Percentiles rank a stretch among this genome's conserved stretches.
Evolutionary conservation across 1,139 yeast genomes (phyloP).

Genomic region (Debaryomyces nepalensis): DNA sequence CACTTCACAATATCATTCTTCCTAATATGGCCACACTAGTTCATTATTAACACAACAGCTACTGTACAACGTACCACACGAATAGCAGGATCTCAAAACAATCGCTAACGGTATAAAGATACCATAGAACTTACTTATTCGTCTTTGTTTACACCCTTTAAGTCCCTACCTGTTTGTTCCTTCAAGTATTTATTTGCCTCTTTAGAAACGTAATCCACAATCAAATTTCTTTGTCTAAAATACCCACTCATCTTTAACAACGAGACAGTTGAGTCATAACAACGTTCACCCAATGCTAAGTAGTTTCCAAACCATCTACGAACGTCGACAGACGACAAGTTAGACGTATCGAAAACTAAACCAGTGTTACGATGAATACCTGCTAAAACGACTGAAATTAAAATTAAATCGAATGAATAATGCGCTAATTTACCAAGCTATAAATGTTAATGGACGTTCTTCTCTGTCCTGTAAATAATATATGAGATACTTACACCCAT

Average conservation of each 20-base stretch:
- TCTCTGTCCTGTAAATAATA: not conserved
- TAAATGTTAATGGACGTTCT: conserved; percentile 12
- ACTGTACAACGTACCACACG: too few relatives aligned
- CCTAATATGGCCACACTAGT: too few relatives aligned
- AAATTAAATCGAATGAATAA: conserved; percentile 60
- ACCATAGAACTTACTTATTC: too few relatives aligned
- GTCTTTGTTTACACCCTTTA: conserved; percentile 27
- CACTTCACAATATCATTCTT: too few relatives aligned
- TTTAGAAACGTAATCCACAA: conserved; percentile 40
- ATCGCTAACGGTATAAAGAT: too few relatives aligned
- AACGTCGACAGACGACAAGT: conserved; percentile 55
- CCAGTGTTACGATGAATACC: conserved; percentile 71
- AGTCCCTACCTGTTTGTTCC: conserved; percentile 40
- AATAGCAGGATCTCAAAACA: too few relatives aligned
- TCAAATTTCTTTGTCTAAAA: conserved; percentile 47
- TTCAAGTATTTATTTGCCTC: conserved; percentile 38
- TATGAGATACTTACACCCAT: conserved; percentile 10
- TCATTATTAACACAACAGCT: too few relatives aligned
- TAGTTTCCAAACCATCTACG: conserved; percentile 59
- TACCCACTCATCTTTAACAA: conserved; percentile 46
- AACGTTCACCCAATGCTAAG: conserved; percentile 56
- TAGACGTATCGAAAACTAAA: conserved; percentile 49
- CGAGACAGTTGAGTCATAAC: conserved; percentile 51
- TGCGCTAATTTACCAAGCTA: conserved; percentile 59
- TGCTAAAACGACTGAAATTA: conserved; percentile 66